Percentiles rank a stretch among this genome's conserved stretches.
These are phyloP conservation scores for Astrocystis sublimbata DNA, from an alignment of 495 filamentous ascomycete species.

Conservation along the genomic window DNA sequence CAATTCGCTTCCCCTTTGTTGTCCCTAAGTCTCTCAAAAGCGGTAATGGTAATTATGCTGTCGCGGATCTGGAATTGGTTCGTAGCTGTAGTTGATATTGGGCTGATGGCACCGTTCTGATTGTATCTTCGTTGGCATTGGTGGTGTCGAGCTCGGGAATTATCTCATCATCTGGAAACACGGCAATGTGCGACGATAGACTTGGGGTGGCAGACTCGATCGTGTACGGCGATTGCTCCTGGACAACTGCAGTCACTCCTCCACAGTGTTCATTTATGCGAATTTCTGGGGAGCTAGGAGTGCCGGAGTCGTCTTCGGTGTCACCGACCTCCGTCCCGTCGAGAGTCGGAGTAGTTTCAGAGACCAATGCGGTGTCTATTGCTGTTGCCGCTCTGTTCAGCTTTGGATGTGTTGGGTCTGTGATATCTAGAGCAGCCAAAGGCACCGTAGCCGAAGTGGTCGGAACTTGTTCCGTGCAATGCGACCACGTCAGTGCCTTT, in stretches of 20 bases:
- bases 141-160: background rate
- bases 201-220: background rate
- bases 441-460: background rate
- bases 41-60: background rate
- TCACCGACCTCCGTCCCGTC: background rate
- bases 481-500: background rate
- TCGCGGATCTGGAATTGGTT: background rate
- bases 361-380: background rate
- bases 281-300: background rate
- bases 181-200: background rate
- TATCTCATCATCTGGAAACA: background rate
- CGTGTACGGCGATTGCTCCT: background rate
- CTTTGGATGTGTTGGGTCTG: slow-evolving; percentile 8
- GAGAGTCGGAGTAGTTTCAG: background rate
- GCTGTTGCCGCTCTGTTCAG: background rate
- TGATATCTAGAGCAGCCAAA: slow-evolving; percentile 12
- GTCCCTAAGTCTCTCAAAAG: background rate
- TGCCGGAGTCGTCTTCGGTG: background rate
- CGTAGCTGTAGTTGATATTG: background rate
- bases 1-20: background rate
- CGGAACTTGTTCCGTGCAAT: slow-evolving; percentile 2
- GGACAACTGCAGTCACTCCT: background rate
- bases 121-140: background rate
- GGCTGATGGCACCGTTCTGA: background rate
- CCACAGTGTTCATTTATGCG: background rate